Base-by-base conservation (phyloP, 139 green algal genomes). In the Volvox reticuliferus region DNA sequence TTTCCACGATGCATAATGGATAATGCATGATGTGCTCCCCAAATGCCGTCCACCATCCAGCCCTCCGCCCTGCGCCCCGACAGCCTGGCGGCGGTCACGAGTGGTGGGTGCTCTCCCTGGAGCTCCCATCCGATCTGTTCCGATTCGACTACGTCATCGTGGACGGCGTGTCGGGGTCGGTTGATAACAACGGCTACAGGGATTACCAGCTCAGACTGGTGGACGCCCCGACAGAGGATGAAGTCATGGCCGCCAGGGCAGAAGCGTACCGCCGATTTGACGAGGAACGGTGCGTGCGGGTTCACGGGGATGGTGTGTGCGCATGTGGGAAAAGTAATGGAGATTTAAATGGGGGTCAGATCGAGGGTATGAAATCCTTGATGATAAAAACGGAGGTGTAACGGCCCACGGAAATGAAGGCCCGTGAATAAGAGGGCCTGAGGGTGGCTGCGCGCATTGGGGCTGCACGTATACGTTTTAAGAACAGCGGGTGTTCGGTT, bases 131-230 rank as follows among this genome's bases (percentile, higher is more conserved):
- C 21, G 92, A 97, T 20, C 77, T 97, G 0, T 99, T 97, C 91
- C 88, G 91, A 16, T 83, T 97, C 9, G 96, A 98, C 90, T 99
- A 96, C 93, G 97, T 99, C 36, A 63, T 98, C 6, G 91, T 94
- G 69, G 97, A 98, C 91, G 86, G 65, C 32, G 62, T 35, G 55
- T 94, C 91, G 28, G 92, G 91, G 1, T 87, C 89, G 1, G 93
- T 97, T 30, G 96, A 98, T 88, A 98, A 98, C 96, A 98, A 98
- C 91, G 50, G 55, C 55, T 88, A 62, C 55, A 86, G 89, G 79
- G 95, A 99, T 92, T 98, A 96, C 78, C n/a, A 69, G 37, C 65
- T 99, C 73, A 36, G 69, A 28, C 93, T 99, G 76, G 73, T 88
- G 16, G 94, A 91, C 16, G 95, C 94, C 0, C 91, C 91, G n/a